These are phyloP conservation scores for Tetrapisispora nanseiensis DNA, from an alignment of 805 yeast genomes.

Conservation along the genomic window DNA sequence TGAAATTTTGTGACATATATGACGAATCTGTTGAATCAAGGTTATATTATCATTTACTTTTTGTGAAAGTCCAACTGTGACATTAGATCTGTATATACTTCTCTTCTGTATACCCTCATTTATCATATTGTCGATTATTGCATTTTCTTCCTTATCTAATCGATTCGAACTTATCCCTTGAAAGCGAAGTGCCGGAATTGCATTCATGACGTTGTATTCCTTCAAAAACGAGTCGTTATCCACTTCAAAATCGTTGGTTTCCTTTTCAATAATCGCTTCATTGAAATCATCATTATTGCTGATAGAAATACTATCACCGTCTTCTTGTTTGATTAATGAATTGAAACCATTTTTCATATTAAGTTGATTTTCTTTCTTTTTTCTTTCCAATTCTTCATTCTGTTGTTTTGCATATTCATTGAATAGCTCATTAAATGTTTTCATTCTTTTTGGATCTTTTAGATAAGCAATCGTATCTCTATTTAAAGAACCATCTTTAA, in stretches of 20 bases:
- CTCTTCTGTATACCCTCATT: conserved; percentile 32
- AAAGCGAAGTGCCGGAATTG: conserved; percentile 57
- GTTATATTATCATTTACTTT: conserved; percentile 56
- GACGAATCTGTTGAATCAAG: conserved; percentile 80
- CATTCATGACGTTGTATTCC: conserved; percentile 80
- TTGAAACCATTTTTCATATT: conserved; percentile 35
- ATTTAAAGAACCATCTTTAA: conserved; percentile 50
- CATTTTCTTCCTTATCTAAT: conserved; percentile 37
- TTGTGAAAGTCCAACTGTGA: conserved; percentile 48
- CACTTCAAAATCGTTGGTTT: conserved; percentile 37
- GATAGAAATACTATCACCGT: conserved; percentile 12
- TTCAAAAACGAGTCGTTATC: conserved; percentile 54
- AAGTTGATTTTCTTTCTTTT: conserved; percentile 24
- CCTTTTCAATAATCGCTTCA: conserved; percentile 22
- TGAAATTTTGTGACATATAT: conserved; percentile 78
- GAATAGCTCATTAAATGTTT: conserved; percentile 34
- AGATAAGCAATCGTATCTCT: conserved; percentile 59
- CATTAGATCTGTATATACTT: conserved; percentile 31
- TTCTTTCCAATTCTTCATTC: conserved; percentile 20
- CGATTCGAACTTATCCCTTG: conserved; percentile 42
- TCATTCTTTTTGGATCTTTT: conserved; percentile 61
- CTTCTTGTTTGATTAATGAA: conserved; percentile 28
- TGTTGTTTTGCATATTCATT: conserved; percentile 25
- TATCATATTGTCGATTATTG: conserved; percentile 33
- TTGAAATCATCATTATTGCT: conserved; percentile 10